Percentiles rank a stretch among this genome's conserved stretches.
Evolutionary conservation across 768 basidiomycete genomes (phyloP).

Genomic region (Paxillus ammoniavirescens): DNA sequence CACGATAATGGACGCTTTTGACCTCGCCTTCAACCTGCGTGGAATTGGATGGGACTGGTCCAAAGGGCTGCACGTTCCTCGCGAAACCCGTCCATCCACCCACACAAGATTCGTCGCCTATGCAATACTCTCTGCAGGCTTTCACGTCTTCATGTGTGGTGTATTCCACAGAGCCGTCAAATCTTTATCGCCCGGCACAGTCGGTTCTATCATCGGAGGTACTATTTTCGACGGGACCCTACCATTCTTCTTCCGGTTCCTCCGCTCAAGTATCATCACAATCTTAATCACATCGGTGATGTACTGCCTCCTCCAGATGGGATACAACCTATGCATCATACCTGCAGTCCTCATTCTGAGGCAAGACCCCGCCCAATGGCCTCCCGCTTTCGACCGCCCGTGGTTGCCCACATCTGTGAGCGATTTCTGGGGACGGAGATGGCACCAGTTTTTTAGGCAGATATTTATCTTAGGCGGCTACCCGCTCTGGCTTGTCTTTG

Average conservation of each 20-base stretch:
- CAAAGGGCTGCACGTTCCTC: slow-evolving; percentile 22
- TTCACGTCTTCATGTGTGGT: slow-evolving; percentile 43
- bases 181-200: slow-evolving; percentile 39
- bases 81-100: slow-evolving; percentile 41
- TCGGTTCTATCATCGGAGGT: slow-evolving; percentile 19
- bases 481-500: slow-evolving; percentile 37
- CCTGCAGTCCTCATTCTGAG: slow-evolving; percentile 27
- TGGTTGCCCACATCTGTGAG: slow-evolving; percentile 36
- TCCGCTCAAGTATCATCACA: slow-evolving; percentile 43
- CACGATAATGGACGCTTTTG: slow-evolving; percentile 39
- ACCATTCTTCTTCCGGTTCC: slow-evolving; percentile 22
- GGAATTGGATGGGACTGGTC: slow-evolving; percentile 67
- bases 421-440: slow-evolving; percentile 38
- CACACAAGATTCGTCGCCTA: slow-evolving; percentile 35
- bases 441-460: slow-evolving; percentile 38
- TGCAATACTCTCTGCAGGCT: slow-evolving; percentile 33
- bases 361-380: slow-evolving; percentile 31
- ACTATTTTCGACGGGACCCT: slow-evolving; percentile 26
- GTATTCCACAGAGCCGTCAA: slow-evolving; percentile 46
- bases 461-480: slow-evolving; percentile 30
- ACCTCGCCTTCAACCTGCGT: slow-evolving; percentile 51
- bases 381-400: slow-evolving; percentile 32
- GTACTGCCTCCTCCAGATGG: slow-evolving; percentile 42
- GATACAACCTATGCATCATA: slow-evolving; percentile 23
- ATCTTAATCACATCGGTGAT: slow-evolving; percentile 42